phyloP scores from a whole-genome alignment of 73 alveolate species.

The Uronychia binucleata region DNA sequence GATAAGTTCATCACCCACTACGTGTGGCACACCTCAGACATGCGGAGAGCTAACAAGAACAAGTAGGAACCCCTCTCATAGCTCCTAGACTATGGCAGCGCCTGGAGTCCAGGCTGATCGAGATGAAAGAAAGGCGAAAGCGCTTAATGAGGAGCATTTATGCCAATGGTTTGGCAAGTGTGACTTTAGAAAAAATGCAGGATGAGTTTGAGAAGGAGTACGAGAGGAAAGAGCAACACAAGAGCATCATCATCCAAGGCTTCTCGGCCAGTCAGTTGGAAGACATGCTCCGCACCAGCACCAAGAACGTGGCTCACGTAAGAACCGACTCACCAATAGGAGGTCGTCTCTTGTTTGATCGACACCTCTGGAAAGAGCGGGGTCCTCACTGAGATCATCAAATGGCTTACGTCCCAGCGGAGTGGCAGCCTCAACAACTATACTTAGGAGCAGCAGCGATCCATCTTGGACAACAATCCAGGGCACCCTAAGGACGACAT shows the following conservation, averaged over 20 bases:
- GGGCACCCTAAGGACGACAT: background rate
- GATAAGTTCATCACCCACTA: slow-evolving; percentile 53
- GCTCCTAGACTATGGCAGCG: slow-evolving; percentile 46
- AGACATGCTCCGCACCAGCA: slow-evolving; percentile 40
- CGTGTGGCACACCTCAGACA: slow-evolving; percentile 64
- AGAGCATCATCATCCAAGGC: slow-evolving; percentile 31
- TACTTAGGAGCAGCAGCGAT: background rate
- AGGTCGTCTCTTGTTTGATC: slow-evolving; percentile 40
- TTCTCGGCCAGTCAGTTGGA: slow-evolving; percentile 31
- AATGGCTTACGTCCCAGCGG: slow-evolving; percentile 62
- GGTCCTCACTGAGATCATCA: slow-evolving; percentile 71
- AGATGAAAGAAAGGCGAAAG: slow-evolving; percentile 57
- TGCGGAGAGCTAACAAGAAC: slow-evolving; percentile 28
- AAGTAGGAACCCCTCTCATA: background rate
- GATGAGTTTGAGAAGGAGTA: slow-evolving; percentile 36
- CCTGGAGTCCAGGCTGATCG: slow-evolving; percentile 58
- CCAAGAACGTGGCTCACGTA: slow-evolving; percentile 44
- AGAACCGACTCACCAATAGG: background rate
- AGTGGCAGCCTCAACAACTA: background rate
- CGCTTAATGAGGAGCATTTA: slow-evolving; percentile 20
- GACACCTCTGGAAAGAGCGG: slow-evolving; percentile 48
- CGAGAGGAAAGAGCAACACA: slow-evolving; percentile 44
- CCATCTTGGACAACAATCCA: background rate
- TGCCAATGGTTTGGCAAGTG: slow-evolving; percentile 44
- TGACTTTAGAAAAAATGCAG: background rate